Percentiles rank a stretch among this genome's conserved stretches.
phyloP scores from a whole-genome alignment of 495 filamentous ascomycete genomes.

The Xylaria acuta region DNA sequence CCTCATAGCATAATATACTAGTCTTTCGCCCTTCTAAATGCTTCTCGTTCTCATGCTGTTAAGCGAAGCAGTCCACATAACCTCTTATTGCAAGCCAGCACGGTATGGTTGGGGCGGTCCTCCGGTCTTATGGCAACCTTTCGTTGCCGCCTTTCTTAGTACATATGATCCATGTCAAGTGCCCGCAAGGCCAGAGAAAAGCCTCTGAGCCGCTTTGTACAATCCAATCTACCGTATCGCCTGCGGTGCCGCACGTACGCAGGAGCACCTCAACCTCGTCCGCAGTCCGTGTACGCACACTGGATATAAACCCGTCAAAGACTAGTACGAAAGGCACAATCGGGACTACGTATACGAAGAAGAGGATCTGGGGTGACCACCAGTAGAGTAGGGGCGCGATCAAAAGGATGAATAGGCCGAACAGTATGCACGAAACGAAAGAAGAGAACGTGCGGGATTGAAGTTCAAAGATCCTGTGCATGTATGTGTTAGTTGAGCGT shows the following conservation, averaged over 20 bases:
- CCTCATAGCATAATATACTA: slow-evolving; percentile 22
- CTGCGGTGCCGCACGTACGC: slow-evolving; percentile 51
- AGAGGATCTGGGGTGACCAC: slow-evolving; percentile 61
- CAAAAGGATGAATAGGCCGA: slow-evolving; percentile 61
- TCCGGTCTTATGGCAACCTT: background rate
- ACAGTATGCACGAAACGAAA: slow-evolving; percentile 59
- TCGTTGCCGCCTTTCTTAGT: slow-evolving; percentile 37
- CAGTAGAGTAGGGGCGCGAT: slow-evolving; percentile 60
- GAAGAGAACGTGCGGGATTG: slow-evolving; percentile 64
- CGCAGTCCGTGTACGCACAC: slow-evolving; percentile 67
- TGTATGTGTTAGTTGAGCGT: background rate
- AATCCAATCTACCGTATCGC: slow-evolving; percentile 56
- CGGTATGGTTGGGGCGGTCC: background rate
- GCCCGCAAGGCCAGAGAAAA: slow-evolving; percentile 57
- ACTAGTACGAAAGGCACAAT: slow-evolving; percentile 67
- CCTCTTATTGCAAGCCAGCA: background rate
- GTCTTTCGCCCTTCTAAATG: background rate
- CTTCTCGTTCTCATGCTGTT: background rate
- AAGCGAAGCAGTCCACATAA: background rate
- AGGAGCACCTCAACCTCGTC: slow-evolving; percentile 67
- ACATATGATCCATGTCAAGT: slow-evolving; percentile 58
- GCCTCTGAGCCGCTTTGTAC: slow-evolving; percentile 57
- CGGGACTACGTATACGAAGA: slow-evolving; percentile 70
- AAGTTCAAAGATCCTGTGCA: slow-evolving; percentile 70
- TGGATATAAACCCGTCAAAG: slow-evolving; percentile 71